These are phyloP conservation scores for Dorcoceras hygrometricum DNA, from an alignment of 257 asterid species.

Conservation along the genomic window DNA sequence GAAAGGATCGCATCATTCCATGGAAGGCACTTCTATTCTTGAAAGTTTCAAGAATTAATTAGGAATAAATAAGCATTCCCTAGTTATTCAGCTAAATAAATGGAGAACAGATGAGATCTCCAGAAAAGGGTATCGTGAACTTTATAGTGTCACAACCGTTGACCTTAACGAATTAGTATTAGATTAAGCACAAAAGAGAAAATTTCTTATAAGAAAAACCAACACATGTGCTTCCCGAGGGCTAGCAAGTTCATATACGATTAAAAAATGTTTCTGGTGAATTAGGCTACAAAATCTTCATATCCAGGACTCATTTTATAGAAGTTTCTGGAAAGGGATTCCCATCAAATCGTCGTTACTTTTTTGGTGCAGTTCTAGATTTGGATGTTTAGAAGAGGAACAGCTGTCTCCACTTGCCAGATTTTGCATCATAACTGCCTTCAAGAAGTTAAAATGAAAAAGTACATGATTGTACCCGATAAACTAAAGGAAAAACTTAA, in stretches of 20 bases:
- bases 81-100: background rate
- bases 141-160: background rate
- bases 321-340: no score
- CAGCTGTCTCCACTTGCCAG: background rate
- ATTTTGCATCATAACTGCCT: background rate
- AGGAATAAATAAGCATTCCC: background rate
- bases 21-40: background rate
- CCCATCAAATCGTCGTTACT: no score
- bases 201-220: background rate
- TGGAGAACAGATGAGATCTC: background rate
- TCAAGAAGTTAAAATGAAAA: background rate
- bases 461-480: no score
- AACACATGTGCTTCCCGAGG: background rate
- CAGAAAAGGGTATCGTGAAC: background rate
- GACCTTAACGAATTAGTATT: background rate
- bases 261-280: no score
- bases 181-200: background rate
- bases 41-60: no score
- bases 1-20: background rate
- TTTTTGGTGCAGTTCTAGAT: background rate
- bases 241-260: no score
- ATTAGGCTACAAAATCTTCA: no score
- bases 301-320: no score
- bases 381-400: background rate
- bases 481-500: no score